Base-by-base conservation (phyloP, 441 rosid species). In the Gossypium schwendimanii region DNA sequence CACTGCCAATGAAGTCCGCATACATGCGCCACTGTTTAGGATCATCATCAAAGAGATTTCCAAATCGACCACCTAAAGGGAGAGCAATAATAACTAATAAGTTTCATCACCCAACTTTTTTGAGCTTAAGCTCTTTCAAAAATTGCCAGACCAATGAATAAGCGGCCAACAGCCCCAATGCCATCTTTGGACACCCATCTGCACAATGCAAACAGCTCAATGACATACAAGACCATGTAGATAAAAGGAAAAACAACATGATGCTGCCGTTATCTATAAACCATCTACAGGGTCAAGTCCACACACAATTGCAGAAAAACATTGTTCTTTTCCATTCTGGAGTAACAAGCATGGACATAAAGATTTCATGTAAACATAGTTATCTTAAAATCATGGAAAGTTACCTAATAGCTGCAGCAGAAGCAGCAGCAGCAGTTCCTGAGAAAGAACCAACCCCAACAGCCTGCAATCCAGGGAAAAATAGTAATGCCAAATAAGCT, bases 1-100 rank as follows among this genome's bases (percentile, higher is more conserved):
- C 86, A 76, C 98, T 94, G 82, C 99, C 99, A 72, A 94, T 92
- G 82, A 94, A 88, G 81, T 94, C 99, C 0, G 99, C 99, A 83
- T 94, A 94, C 98, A 94, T 91, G 75, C 99, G 98, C 99, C 99
- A 94, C 67, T 94, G 98, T 81, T 92, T 94, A 47, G 99, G 99
- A 85, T 92, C 96, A 82, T 89, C 97, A 69, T 94, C 99, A 73
- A 92, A 94, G 74, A 94, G 89, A 76, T 83, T 86, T 65, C 99
- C 96, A 70, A 92, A 94, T 58, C 94, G 83, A 41, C 98, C 99
- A 87, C 99, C 99, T 92, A 81, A 80, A 72, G 76, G 76, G 66
- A 79, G 24, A 44, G 33, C 52, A 81, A 71, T 45, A 66, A 65
- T 77, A 79, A 63, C 53, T 31, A 17, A 63, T 61, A 67, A 62